These are phyloP conservation scores for Trametes coccinea DNA, from an alignment of 768 basidiomycete species.

Conservation along the genomic window DNA sequence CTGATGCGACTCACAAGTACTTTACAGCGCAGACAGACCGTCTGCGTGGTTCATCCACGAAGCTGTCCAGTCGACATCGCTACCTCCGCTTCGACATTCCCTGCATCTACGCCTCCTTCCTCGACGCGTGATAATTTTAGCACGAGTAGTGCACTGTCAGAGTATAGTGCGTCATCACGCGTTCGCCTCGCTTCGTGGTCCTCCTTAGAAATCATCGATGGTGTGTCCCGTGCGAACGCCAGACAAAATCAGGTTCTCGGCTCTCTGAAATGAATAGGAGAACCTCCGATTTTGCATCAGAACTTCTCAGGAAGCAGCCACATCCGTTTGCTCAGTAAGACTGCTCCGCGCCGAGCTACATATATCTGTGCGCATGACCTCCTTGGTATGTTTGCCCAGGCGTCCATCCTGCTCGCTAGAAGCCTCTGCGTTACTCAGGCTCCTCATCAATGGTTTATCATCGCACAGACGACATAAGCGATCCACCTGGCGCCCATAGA, in stretches of 20 bases:
- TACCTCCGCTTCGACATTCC: no score
- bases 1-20: no score
- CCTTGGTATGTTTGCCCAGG: background rate
- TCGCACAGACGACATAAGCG: background rate
- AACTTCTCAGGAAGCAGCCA: background rate
- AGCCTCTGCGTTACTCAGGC: background rate
- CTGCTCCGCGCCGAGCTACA: background rate
- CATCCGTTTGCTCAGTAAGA: background rate
- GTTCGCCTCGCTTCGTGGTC: background rate
- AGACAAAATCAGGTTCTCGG: background rate
- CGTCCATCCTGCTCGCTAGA: background rate
- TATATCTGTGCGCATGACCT: background rate
- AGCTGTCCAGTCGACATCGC: no score
- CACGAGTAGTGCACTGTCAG: background rate
- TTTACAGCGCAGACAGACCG: no score
- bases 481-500: background rate
- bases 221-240: background rate
- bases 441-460: background rate
- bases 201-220: background rate
- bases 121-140: no score
- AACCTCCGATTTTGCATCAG: background rate
- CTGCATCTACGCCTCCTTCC: no score
- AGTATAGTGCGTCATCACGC: background rate
- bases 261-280: background rate
- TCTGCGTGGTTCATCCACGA: no score